Percentiles rank a stretch among this genome's conserved stretches.
phyloP scores from a whole-genome alignment of 495 filamentous ascomycete species.

The Lasiosphaeriaceae sp. region DNA sequence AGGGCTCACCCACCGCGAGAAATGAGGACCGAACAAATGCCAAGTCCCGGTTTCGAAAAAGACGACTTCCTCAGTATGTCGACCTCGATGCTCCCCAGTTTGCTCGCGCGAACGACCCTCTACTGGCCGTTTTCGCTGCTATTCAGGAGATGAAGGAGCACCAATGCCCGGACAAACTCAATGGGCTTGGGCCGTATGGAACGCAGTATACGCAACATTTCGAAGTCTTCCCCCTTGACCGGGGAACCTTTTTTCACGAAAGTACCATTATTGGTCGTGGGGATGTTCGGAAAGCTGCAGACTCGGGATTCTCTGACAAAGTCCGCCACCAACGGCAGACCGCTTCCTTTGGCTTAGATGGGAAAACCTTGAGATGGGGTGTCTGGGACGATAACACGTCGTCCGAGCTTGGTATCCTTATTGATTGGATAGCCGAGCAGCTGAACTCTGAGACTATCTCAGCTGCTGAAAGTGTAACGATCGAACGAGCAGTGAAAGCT shows the following conservation, averaged over 20 bases:
- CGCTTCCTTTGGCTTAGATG: slow-evolving; percentile 41
- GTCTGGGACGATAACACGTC: slow-evolving; percentile 66
- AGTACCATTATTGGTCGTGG: slow-evolving; percentile 74
- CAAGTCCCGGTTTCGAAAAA: slow-evolving; percentile 41
- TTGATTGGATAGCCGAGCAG: slow-evolving; percentile 53
- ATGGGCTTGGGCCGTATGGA: slow-evolving; percentile 56
- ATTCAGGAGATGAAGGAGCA: slow-evolving; percentile 20
- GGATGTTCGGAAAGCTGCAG: slow-evolving; percentile 52
- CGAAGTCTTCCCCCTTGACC: slow-evolving; percentile 60
- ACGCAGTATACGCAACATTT: slow-evolving; percentile 73
- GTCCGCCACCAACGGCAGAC: slow-evolving; percentile 24
- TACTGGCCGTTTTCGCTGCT: slow-evolving; percentile 25
- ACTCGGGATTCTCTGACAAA: slow-evolving; percentile 24
- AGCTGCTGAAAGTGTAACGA: not conserved
- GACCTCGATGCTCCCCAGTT: slow-evolving; percentile 47
- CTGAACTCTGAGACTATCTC: slow-evolving; percentile 13
- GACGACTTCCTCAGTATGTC: slow-evolving; percentile 48
- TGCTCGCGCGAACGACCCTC: slow-evolving; percentile 45
- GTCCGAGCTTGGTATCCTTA: slow-evolving; percentile 59
- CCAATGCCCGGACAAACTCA: slow-evolving; percentile 36
- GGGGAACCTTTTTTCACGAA: slow-evolving; percentile 72
- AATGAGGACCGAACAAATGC: slow-evolving; percentile 20
- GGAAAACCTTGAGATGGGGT: slow-evolving; percentile 58
- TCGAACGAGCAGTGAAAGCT: slow-evolving; percentile 20
- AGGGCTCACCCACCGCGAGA: slow-evolving; percentile 26